These are phyloP conservation scores for Blastosporella zonata DNA, from an alignment of 1,284 basidiomycete species.

Conservation along the genomic window DNA sequence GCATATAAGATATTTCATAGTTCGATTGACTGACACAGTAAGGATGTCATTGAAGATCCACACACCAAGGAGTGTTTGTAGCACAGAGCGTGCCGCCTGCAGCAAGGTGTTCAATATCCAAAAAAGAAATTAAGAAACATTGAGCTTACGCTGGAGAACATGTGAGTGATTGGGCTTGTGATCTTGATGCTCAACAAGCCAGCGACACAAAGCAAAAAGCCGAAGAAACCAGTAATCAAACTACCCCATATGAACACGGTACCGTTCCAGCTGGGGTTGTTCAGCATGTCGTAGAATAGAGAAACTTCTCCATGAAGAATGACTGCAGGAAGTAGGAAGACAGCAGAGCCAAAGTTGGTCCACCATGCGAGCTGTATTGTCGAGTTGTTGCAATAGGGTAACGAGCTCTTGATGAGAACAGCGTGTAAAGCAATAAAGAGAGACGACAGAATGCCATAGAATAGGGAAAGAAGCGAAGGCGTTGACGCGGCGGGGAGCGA, in stretches of 20 bases:
- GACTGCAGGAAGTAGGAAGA: slow-evolving; percentile 61
- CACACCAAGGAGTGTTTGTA: slow-evolving; percentile 71
- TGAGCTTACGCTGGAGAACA: slow-evolving; percentile 65
- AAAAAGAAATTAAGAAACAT: slow-evolving; percentile 7
- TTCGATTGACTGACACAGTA: slow-evolving; percentile 47
- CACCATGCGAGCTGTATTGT: slow-evolving; percentile 74
- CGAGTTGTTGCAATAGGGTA: slow-evolving; percentile 63
- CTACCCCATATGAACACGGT: slow-evolving; percentile 60
- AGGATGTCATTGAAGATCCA: slow-evolving; percentile 65
- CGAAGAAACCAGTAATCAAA: slow-evolving; percentile 66
- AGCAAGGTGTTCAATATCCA: slow-evolving; percentile 4
- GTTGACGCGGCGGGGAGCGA: slow-evolving; percentile 35
- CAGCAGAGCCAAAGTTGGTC: slow-evolving; percentile 67
- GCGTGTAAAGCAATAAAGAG: slow-evolving; percentile 73
- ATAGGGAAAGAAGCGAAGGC: slow-evolving; percentile 53
- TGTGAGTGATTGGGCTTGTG: slow-evolving; percentile 71
- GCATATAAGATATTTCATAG: not conserved
- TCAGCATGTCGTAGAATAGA: slow-evolving; percentile 37
- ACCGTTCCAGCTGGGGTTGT: slow-evolving; percentile 44
- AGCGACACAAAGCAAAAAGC: slow-evolving; percentile 69
- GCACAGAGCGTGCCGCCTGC: slow-evolving; percentile 68
- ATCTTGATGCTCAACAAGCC: slow-evolving; percentile 71
- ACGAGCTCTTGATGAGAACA: slow-evolving; percentile 67
- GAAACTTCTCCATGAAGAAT: slow-evolving; percentile 51
- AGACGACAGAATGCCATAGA: slow-evolving; percentile 69